Conservation (phyloP, 2,329 filamentous ascomycete genomes). For the Zalaria obscura region DNA sequence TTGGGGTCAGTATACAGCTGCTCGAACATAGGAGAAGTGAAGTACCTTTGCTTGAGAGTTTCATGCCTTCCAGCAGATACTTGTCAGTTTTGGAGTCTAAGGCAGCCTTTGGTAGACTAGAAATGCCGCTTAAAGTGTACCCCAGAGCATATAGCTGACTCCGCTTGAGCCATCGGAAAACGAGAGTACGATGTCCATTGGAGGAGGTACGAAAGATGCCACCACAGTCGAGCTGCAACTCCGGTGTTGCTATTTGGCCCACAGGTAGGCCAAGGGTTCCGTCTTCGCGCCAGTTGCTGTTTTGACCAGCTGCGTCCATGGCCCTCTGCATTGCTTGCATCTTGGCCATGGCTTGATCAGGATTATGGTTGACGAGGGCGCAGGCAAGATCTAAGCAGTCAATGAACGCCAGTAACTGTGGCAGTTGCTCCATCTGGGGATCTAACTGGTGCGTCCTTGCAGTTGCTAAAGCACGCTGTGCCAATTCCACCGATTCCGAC, state of each 20-base stretch:
- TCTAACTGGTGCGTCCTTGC: conserved; percentile 59
- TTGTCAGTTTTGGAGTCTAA: conserved; percentile 40
- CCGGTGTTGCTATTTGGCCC: conserved; percentile 17
- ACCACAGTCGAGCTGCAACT: conserved; percentile 26
- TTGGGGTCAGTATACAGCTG: too few relatives aligned
- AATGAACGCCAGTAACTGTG: conserved; percentile 52
- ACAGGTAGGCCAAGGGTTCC: conserved; percentile 27
- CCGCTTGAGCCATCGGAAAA: conserved; percentile 46
- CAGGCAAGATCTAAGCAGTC: conserved; percentile 58
- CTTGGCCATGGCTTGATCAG: conserved; percentile 44
- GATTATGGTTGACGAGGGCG: conserved; percentile 48
- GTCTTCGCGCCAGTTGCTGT: conserved; percentile 16
- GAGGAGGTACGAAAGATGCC: conserved; percentile 25
- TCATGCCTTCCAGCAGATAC: conserved; percentile 44
- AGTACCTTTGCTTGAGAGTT: conserved; percentile 29
- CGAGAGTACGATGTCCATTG: conserved; percentile 28
- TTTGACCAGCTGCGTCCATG: conserved; percentile 39
- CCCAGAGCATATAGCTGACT: conserved; percentile 46
- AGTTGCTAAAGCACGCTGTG: conserved; percentile 60
- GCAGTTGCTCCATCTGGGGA: conserved; percentile 42
- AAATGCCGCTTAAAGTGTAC: conserved; percentile 43
- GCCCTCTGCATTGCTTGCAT: conserved; percentile 46
- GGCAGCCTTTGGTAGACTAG: conserved; percentile 40
- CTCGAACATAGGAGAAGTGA: neutral
- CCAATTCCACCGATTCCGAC: conserved; percentile 52